Conservation (phyloP, 768 basidiomycete genomes). For the Austroboletus festivus region DNA sequence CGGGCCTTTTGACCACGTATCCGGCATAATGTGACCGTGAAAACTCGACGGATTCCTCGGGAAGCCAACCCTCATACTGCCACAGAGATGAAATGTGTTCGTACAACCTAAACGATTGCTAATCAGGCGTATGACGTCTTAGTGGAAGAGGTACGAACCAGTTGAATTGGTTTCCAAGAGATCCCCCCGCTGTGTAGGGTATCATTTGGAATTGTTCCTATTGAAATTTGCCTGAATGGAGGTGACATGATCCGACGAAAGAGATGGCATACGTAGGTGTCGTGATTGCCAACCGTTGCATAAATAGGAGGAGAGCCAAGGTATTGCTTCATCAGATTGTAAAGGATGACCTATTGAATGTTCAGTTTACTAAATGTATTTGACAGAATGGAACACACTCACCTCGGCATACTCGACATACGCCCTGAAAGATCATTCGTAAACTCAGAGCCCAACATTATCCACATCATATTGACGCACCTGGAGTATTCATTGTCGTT, state of each 20-base stretch:
- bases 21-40: conserved; percentile 45
- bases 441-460: no score
- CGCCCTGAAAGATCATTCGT: conserved; percentile 33
- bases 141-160: conserved; percentile 27
- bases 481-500: conserved; percentile 59
- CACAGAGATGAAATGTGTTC: conserved; percentile 44
- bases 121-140: background rate
- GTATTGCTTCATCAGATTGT: conserved; percentile 57
- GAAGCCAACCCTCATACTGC: conserved; percentile 44
- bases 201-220: conserved; percentile 33
- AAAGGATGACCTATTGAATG: conserved; percentile 47
- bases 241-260: background rate
- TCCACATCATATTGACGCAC: conserved; percentile 28
- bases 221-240: background rate
- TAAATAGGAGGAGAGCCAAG: conserved; percentile 64
- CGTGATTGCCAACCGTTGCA: conserved; percentile 73
- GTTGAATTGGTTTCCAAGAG: conserved; percentile 36
- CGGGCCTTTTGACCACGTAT: conserved; percentile 40
- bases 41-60: conserved; percentile 30
- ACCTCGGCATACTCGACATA: conserved; percentile 63
- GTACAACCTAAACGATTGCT: conserved; percentile 39
- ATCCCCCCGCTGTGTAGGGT: conserved; percentile 36
- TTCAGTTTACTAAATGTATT: no score
- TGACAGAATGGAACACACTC: no score
- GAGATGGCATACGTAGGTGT: conserved; percentile 50